Evolutionary conservation across 495 filamentous ascomycete species (phyloP).

Genomic region (Tetracladium setigerum): DNA sequence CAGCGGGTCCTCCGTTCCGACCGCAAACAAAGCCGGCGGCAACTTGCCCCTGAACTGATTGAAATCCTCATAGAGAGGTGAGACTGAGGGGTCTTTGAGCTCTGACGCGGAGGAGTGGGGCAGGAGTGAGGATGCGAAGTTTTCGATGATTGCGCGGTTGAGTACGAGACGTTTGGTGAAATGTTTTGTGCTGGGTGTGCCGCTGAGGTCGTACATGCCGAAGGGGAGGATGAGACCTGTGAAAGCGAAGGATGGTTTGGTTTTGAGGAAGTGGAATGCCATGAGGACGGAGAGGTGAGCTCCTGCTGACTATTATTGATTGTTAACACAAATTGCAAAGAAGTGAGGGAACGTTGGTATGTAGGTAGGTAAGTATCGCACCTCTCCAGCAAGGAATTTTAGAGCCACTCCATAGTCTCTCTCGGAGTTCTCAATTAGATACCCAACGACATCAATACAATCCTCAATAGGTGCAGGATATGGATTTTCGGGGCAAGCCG

Average conservation of each 20-base stretch:
- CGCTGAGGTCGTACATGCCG: constrained; percentile 37
- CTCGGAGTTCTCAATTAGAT: constrained; percentile 37
- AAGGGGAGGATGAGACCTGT: constrained; percentile 38
- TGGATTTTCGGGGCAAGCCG: constrained; percentile 52
- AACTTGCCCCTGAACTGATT: constrained; percentile 26
- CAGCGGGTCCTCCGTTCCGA: constrained; percentile 45
- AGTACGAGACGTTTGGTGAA: constrained; percentile 31
- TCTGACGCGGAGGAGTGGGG: constrained; percentile 29
- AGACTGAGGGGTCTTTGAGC: constrained; percentile 28
- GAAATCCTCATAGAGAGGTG: constrained; percentile 40
- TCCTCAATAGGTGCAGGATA: constrained; percentile 45
- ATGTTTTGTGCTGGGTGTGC: constrained; percentile 25
- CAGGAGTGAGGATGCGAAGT: constrained; percentile 35
- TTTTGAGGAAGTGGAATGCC: constrained; percentile 34
- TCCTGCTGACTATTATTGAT: constrained; percentile 33
- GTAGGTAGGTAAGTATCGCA: constrained; percentile 3
- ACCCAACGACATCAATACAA: constrained; percentile 42
- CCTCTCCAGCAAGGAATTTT: constrained; percentile 28
- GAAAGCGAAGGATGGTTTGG: constrained; percentile 29
- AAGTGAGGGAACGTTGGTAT: no score
- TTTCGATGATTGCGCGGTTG: constrained; percentile 28
- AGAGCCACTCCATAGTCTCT: constrained; percentile 33
- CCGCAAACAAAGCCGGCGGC: constrained; percentile 44
- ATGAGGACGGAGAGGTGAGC: constrained; percentile 37
- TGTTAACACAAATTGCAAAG: background rate